phyloP scores from a whole-genome alignment of 352 stramenopile genomes.

The Proteromonas lacertae region DNA sequence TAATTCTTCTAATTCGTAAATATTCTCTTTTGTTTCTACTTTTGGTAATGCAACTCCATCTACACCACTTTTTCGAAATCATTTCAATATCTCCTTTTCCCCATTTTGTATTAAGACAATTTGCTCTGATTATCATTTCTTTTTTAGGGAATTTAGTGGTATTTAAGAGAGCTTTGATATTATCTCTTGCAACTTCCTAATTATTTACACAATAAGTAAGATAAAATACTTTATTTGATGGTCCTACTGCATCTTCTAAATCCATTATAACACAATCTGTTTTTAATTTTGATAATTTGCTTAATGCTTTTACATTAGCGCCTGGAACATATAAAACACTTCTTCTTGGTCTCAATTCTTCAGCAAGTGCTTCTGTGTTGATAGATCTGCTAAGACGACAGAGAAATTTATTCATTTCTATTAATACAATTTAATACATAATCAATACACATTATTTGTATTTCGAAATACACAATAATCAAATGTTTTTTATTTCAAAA shows the following conservation, averaged over 20 bases:
- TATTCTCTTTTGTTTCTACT: neutral
- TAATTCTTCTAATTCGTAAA: neutral
- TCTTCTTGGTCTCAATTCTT: neutral
- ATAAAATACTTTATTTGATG: neutral
- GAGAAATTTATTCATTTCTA: too few relatives aligned
- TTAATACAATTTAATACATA: too few relatives aligned
- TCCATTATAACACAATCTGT: neutral
- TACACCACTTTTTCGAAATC: neutral
- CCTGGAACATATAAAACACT: neutral
- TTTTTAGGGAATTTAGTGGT: neutral
- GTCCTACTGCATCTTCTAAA: conserved; percentile 1
- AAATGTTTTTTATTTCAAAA: too few relatives aligned
- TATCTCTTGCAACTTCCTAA: neutral
- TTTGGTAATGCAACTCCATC: neutral
- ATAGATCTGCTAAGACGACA: too few relatives aligned
- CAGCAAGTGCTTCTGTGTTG: too few relatives aligned
- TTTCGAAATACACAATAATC: too few relatives aligned
- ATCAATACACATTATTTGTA: too few relatives aligned
- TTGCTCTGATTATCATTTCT: neutral
- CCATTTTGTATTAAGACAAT: neutral
- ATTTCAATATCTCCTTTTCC: neutral
- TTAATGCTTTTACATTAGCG: neutral
- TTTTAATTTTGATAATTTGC: neutral
- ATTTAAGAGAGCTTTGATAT: neutral
- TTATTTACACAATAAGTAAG: too few relatives aligned